A percentile compares a stretch with the other conserved stretches of the same genome.
phyloP scores from a whole-genome alignment of 148 eudicot genomes.

The Camellia sinensis region DNA sequence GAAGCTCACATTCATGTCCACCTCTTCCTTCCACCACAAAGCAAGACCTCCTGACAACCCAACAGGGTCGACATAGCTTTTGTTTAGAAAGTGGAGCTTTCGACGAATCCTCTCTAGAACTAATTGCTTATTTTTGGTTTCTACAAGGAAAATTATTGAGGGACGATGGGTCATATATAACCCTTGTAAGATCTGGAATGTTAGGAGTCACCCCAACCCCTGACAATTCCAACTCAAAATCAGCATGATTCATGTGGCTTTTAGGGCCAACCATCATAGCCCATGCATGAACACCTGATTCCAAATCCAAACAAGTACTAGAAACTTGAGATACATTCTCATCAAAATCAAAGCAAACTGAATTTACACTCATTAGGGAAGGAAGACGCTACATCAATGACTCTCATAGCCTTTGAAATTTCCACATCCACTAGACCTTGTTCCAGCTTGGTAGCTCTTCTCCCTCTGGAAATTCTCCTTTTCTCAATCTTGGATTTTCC shows the following conservation, averaged over 20 bases:
- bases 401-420: no score
- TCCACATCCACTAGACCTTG: no score
- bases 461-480: no score
- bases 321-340: no score
- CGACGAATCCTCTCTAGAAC: not conserved
- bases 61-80: not conserved
- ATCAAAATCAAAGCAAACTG: no score
- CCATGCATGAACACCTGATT: not conserved
- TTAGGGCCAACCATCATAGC: not conserved
- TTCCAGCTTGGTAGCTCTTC: no score
- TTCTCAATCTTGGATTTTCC: no score
- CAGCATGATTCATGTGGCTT: not conserved
- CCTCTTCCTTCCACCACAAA: not conserved
- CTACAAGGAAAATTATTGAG: not conserved
- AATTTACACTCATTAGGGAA: no score
- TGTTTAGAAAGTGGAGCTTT: not conserved
- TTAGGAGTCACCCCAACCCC: not conserved
- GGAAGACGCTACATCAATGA: no score
- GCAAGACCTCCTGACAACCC: not conserved
- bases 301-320: no score
- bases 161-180: not conserved
- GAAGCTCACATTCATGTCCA: not conserved
- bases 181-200: not conserved
- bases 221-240: not conserved
- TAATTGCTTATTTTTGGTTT: not conserved